Percentiles rank a stretch among this genome's conserved stretches.
Conservation (phyloP, 495 filamentous ascomycete species). For the Penicillium arizonense region DNA sequence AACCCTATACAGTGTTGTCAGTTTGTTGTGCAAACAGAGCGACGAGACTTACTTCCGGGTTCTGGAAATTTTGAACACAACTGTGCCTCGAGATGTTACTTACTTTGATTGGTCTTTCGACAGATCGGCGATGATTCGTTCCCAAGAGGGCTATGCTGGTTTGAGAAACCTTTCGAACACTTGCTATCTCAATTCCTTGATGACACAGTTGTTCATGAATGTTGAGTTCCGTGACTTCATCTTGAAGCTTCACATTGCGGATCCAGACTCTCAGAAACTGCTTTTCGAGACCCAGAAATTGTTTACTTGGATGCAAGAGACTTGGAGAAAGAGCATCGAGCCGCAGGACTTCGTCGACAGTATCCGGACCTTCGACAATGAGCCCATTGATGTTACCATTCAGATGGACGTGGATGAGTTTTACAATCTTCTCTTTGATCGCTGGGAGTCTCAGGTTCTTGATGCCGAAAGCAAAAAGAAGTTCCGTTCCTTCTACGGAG, state of each 20-base stretch:
- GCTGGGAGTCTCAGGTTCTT: constrained; percentile 82
- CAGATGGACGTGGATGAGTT: constrained; percentile 99
- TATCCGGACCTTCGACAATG: constrained; percentile 80
- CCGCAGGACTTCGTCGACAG: constrained; percentile 68
- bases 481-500: constrained; percentile 85
- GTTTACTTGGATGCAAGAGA: constrained; percentile 85
- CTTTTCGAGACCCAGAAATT: constrained; percentile 75
- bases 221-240: constrained; percentile 83
- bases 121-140: constrained; percentile 65
- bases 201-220: constrained; percentile 98
- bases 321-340: constrained; percentile 67
- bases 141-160: constrained; percentile 76
- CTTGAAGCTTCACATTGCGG: constrained; percentile 57
- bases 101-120: constrained; percentile 57
- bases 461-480: constrained; percentile 64
- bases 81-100: constrained; percentile 49
- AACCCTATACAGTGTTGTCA: constrained; percentile 62
- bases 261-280: constrained; percentile 59
- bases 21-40: constrained; percentile 53
- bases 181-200: constrained; percentile 94
- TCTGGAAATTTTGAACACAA: constrained; percentile 50
- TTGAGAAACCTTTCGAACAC: constrained; percentile 91
- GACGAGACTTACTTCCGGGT: constrained; percentile 50
- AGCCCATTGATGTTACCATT: constrained; percentile 77
- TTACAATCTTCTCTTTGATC: constrained; percentile 88